Base-by-base conservation (phyloP, 805 yeast genomes). In the Myxozyma udenii region DNA sequence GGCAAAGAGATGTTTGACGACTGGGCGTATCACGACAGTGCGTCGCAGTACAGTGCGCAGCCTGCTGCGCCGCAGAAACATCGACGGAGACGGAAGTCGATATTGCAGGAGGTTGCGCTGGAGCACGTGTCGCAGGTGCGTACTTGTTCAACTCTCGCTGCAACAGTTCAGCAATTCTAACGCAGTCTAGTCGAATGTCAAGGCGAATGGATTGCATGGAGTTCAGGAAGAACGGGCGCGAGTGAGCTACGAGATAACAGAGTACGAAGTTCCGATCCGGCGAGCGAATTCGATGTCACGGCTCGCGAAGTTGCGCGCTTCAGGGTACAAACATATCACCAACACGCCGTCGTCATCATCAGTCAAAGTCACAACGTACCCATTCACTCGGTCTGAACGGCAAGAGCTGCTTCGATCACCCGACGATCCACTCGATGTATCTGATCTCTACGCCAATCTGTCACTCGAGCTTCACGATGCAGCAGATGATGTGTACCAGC, bases 21-120 rank as follows among this genome's bases (percentile, higher is more conserved):
- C 21, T 56, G 61, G 61, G 61, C 61, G 18, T 56, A 54, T 28
- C 61, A 56, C 37, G 59, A 50, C 40, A 55, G 50, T 30, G 57
- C 59, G 40, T 43, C 51, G 26, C 59, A 53, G 23, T 55, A 55
- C 35, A 57, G 57, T 11, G 57, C 59, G 21, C 59, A 55, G 22
- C 59, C 59, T 7, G n/a, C n/a, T n/a, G 28, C 46, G 12, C 50
- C 50, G 26, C 59, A 55, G 44, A 41, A 41, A 23, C 50, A 14
- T 21, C 50, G 59, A 19, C 53, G 59, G 46, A 50, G 59, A 25
- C 44, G 58, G 28, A 54, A 54, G 33, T 55, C 59, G 35, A 54
- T 54, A 23, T 23, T 54, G 19, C 58, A 54, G 28, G 58, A 54
- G 22, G 58, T 50, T 16, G 56, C 58, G 12, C 32, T 48, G n/a